These are phyloP conservation scores for Boletales sp. DNA, from an alignment of 768 basidiomycete species.

Conservation along the genomic window DNA sequence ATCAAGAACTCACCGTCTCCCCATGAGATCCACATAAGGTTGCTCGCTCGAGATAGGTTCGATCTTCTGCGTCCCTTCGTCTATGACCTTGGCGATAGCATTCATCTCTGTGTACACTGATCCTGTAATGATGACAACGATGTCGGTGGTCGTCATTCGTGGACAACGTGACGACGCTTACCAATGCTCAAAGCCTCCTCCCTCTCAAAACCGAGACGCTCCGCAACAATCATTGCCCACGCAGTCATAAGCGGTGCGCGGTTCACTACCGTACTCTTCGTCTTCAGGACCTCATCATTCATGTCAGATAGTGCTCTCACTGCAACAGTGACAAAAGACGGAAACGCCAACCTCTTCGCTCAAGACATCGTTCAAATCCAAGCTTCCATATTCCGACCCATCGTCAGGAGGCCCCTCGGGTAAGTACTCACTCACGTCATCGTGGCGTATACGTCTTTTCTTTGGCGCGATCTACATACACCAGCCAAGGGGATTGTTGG, in stretches of 20 bases:
- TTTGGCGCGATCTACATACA: constrained; percentile 42
- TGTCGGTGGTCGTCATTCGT: not conserved
- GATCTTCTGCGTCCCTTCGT: constrained; percentile 48
- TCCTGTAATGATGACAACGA: constrained; percentile 42
- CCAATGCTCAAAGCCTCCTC: constrained; percentile 93
- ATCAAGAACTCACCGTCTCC: constrained; percentile 48
- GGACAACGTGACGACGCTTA: constrained; percentile 27
- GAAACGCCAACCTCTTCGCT: constrained; percentile 60
- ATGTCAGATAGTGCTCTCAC: constrained; percentile 1
- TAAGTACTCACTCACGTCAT: constrained; percentile 55
- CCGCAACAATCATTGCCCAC: constrained; percentile 86
- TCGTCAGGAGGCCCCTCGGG: constrained; percentile 51
- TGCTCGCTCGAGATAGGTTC: constrained; percentile 61
- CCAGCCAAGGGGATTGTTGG: not conserved
- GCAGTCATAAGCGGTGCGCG: constrained; percentile 94
- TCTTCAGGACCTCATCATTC: constrained; percentile 47
- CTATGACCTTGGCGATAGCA: constrained; percentile 78
- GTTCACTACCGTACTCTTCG: constrained; percentile 70
- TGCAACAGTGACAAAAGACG: not conserved
- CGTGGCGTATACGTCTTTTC: constrained; percentile 44
- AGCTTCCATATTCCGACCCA: constrained; percentile 45
- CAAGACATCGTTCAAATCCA: constrained; percentile 70
- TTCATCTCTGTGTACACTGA: constrained; percentile 95
- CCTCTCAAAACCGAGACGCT: constrained; percentile 79
- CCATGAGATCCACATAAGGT: constrained; percentile 85